Evolutionary conservation across 768 basidiomycete species (phyloP).

Genomic region (Trametes gibbosa): DNA sequence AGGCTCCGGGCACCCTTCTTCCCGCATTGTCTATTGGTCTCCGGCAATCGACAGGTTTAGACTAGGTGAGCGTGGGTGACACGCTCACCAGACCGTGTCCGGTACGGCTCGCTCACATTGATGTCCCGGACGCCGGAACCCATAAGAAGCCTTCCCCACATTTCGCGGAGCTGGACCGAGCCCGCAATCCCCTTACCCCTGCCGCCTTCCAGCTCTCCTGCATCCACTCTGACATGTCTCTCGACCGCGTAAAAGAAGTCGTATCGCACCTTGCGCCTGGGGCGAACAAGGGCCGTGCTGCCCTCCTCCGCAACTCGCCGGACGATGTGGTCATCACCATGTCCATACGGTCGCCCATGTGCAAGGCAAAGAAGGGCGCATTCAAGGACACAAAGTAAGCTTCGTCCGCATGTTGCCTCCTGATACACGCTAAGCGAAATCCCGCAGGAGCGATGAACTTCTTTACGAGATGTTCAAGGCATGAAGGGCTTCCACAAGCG

Average conservation of each 20-base stretch:
- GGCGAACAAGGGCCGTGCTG: slow-evolving; percentile 43
- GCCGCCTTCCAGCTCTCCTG: background rate
- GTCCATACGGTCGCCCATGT: slow-evolving; percentile 74
- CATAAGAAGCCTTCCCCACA: slow-evolving; percentile 2
- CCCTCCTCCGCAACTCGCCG: slow-evolving; percentile 55
- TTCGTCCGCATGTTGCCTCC: no score
- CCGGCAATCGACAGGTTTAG: background rate
- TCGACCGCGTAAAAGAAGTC: slow-evolving; percentile 69
- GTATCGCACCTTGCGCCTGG: slow-evolving; percentile 51
- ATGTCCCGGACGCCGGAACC: background rate
- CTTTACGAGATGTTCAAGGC: slow-evolving; percentile 82
- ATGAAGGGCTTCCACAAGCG: slow-evolving; percentile 9
- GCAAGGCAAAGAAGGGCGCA: slow-evolving; percentile 75
- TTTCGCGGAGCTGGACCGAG: background rate
- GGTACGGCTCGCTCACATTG: background rate
- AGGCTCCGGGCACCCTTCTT: background rate
- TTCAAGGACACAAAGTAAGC: slow-evolving; percentile 65
- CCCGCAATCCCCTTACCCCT: background rate
- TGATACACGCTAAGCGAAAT: background rate
- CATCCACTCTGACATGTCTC: slow-evolving; percentile 7
- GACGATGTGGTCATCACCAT: slow-evolving; percentile 84
- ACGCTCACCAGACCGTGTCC: slow-evolving; percentile 3
- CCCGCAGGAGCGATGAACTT: slow-evolving; percentile 67
- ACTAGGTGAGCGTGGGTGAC: no score
- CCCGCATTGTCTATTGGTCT: background rate